Evolutionary conservation across 2,329 filamentous ascomycete species (phyloP).

Genomic region (Curvularia spicifera): DNA sequence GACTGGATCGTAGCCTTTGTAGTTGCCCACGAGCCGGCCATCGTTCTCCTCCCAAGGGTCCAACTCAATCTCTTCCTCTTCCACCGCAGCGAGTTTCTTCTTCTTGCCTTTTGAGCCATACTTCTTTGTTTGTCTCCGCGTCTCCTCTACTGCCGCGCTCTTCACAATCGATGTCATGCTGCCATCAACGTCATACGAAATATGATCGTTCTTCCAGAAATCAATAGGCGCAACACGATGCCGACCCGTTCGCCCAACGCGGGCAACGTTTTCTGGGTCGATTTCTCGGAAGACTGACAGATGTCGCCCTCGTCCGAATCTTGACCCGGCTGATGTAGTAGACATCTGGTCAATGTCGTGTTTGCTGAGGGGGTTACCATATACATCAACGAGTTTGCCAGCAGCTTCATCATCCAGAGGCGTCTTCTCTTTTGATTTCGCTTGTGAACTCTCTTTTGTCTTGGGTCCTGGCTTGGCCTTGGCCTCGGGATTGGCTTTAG

Average conservation of each 20-base stretch:
- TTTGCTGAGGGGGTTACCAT: constrained; percentile 42
- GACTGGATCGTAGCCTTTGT: constrained; percentile 68
- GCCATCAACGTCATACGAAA: constrained; percentile 71
- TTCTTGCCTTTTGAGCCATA: constrained; percentile 35
- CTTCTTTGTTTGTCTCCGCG: constrained; percentile 45
- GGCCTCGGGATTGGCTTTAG: constrained; percentile 32
- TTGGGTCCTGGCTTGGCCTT: constrained; percentile 22
- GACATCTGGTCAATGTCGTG: constrained; percentile 46
- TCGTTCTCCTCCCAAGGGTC: constrained; percentile 74
- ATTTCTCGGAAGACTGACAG: constrained; percentile 46
- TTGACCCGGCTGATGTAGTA: constrained; percentile 38
- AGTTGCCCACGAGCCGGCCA: constrained; percentile 68
- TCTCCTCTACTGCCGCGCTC: constrained; percentile 65
- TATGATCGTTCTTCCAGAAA: constrained; percentile 85
- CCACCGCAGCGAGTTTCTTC: constrained; percentile 45
- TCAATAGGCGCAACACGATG: constrained; percentile 78
- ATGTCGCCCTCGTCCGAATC: constrained; percentile 44
- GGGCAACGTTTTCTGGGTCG: constrained; percentile 37
- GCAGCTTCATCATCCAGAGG: constrained; percentile 17
- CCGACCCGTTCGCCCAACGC: constrained; percentile 70
- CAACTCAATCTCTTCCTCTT: constrained; percentile 62
- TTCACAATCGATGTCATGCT: constrained; percentile 80
- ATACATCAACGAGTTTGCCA: constrained; percentile 41
- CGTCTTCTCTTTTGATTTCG: constrained; percentile 12
- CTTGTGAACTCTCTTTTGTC: constrained; percentile 15